Conservation (phyloP, 2,329 filamentous ascomycete genomes). For the Trichoderma gracile region DNA sequence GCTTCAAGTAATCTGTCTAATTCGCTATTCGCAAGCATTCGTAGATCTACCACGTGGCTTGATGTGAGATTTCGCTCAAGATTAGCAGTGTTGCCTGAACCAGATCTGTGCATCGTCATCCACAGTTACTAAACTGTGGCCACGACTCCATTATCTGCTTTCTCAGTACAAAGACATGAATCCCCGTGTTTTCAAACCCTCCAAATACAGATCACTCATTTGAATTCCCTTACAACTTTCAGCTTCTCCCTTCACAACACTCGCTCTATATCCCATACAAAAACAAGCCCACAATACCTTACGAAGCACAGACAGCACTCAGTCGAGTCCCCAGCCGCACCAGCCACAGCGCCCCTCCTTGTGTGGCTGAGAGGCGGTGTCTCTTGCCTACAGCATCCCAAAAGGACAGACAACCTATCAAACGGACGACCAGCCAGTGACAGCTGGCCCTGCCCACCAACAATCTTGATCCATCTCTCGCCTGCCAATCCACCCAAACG, state of each 20-base stretch:
- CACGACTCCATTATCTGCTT: too few relatives aligned
- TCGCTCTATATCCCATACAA: too few relatives aligned
- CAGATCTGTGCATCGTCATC: neutral
- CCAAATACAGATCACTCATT: neutral
- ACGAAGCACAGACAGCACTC: neutral
- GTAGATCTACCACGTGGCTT: conserved; percentile 4
- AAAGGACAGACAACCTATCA: conserved; percentile 25
- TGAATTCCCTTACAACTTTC: neutral
- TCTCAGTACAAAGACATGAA: neutral
- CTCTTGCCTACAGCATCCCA: conserved; percentile 15
- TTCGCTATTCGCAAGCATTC: neutral
- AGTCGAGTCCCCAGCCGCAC: neutral
- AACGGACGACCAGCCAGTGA: conserved; percentile 15
- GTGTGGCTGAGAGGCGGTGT: conserved; percentile 26
- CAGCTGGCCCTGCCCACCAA: conserved; percentile 24
- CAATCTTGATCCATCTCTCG: conserved; percentile 20
- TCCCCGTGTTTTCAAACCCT: neutral
- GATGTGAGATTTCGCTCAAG: neutral
- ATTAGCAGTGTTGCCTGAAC: neutral
- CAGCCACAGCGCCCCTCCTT: conserved; percentile 25
- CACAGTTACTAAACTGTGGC: neutral
- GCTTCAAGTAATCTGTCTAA: neutral
- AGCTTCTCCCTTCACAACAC: too few relatives aligned
- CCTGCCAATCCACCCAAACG: conserved; percentile 23
- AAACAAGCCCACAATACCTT: neutral